phyloP scores from a whole-genome alignment of 2,329 filamentous ascomycete genomes.

The Claviceps arundinis region DNA sequence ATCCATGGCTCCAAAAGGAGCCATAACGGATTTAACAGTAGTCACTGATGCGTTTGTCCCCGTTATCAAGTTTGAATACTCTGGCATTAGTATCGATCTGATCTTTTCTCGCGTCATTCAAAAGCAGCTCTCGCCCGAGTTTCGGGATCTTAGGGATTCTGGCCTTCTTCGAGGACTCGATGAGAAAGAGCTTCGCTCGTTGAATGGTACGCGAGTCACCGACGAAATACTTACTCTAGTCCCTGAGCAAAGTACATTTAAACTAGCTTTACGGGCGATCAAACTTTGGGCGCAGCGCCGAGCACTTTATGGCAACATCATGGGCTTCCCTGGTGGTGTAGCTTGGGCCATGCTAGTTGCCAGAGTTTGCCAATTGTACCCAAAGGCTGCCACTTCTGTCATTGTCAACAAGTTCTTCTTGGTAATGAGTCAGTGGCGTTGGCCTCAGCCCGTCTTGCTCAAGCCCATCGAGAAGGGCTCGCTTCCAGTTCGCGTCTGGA shows the following conservation, averaged over 20 bases:
- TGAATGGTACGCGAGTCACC: slow-evolving; percentile 90
- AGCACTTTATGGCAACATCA: slow-evolving; percentile 89
- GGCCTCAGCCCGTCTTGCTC: slow-evolving; percentile 85
- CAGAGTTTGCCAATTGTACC: slow-evolving; percentile 89
- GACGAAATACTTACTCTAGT: slow-evolving; percentile 84
- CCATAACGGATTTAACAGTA: slow-evolving; percentile 71
- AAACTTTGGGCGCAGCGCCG: slow-evolving; percentile 93
- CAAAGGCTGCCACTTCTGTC: slow-evolving; percentile 76
- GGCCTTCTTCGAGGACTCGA: slow-evolving; percentile 74
- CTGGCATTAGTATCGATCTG: slow-evolving; percentile 85
- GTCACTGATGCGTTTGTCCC: slow-evolving; percentile 89
- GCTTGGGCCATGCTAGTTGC: slow-evolving; percentile 98
- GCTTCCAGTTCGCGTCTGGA: slow-evolving; percentile 80
- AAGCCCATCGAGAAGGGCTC: slow-evolving; percentile 77
- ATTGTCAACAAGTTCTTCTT: slow-evolving; percentile 91
- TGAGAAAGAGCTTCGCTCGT: slow-evolving; percentile 71
- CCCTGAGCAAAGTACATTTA: slow-evolving; percentile 80
- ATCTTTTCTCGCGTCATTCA: slow-evolving; percentile 70
- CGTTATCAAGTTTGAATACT: slow-evolving; percentile 92
- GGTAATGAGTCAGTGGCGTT: slow-evolving; percentile 81
- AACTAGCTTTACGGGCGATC: slow-evolving; percentile 76
- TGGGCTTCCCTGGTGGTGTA: slow-evolving; percentile 91
- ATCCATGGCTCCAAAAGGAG: slow-evolving; percentile 60
- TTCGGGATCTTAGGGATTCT: slow-evolving; percentile 67
- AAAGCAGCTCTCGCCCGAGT: slow-evolving; percentile 52